Conservation (phyloP, 768 basidiomycete genomes). For the Tylopilus felleus region DNA sequence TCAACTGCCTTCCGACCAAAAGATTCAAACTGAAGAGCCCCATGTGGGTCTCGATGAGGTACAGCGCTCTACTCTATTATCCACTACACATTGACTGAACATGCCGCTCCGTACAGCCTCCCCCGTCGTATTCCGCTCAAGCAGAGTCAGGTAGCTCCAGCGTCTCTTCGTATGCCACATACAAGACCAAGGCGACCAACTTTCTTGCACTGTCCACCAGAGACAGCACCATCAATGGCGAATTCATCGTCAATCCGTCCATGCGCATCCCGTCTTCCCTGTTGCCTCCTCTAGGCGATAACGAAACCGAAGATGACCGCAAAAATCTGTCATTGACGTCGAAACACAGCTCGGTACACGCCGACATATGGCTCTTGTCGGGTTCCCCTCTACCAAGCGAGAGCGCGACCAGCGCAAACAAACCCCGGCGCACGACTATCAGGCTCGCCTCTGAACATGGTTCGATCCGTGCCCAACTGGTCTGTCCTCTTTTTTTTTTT, state of each 20-base stretch:
- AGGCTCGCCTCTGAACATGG: conserved; percentile 18
- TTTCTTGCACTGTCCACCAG: conserved; percentile 13
- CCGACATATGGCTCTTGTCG: conserved; percentile 38
- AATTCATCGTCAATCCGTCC: conserved; percentile 44
- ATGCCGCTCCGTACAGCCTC: conserved; percentile 10
- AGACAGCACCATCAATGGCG: conserved; percentile 14
- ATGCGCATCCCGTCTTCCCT: conserved; percentile 38
- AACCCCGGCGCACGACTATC: conserved; percentile 18
- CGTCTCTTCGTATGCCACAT: neutral
- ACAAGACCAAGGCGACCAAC: conserved; percentile 31
- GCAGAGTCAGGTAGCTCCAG: neutral
- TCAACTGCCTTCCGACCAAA: neutral
- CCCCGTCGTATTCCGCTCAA: conserved; percentile 22
- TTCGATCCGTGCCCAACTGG: conserved; percentile 16
- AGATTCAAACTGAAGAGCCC: no score
- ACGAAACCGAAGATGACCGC: conserved; percentile 37
- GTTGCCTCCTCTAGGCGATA: conserved; percentile 36
- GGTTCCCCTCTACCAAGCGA: neutral
- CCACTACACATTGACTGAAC: neutral
- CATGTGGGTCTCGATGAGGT: conserved; percentile 6
- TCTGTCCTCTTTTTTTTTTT: conserved; percentile 2
- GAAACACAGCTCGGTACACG: conserved; percentile 34
- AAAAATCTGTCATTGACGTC: conserved; percentile 38
- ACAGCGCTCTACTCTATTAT: no score
- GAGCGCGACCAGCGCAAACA: neutral